Percentiles rank a stretch among this genome's conserved stretches.
phyloP scores from a whole-genome alignment of 2,329 filamentous ascomycete genomes.

The Penicillium frequentans region DNA sequence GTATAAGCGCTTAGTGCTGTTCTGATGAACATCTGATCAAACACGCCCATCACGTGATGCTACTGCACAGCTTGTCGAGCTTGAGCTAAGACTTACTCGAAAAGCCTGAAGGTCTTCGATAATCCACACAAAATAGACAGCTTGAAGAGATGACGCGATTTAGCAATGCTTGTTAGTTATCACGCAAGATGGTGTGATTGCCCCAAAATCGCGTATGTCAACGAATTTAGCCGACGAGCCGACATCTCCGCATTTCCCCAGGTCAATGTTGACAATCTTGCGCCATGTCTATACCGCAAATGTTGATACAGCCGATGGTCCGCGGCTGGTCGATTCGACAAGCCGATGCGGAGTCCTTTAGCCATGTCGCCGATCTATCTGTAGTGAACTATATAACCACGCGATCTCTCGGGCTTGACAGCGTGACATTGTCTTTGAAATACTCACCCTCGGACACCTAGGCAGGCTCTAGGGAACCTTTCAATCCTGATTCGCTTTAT shows the following conservation, averaged over 20 bases:
- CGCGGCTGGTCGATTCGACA: slow-evolving; percentile 11
- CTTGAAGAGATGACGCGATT: background rate
- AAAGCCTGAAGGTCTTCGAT: too few relatives aligned
- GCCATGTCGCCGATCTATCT: background rate
- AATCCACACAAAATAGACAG: too few relatives aligned
- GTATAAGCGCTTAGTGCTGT: too few relatives aligned
- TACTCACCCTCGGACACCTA: background rate
- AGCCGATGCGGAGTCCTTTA: slow-evolving; percentile 5
- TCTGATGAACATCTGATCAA: too few relatives aligned
- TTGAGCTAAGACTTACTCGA: too few relatives aligned
- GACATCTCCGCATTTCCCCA: slow-evolving; percentile 1
- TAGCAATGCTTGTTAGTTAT: background rate
- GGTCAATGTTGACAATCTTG: background rate
- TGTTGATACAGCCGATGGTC: background rate
- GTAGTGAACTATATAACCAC: slow-evolving; percentile 6
- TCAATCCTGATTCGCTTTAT: background rate
- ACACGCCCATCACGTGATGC: too few relatives aligned
- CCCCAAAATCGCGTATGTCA: slow-evolving; percentile 3
- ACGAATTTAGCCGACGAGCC: slow-evolving; percentile 10
- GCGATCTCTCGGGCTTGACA: background rate
- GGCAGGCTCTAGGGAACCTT: background rate
- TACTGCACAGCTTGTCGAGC: too few relatives aligned
- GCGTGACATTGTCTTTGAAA: background rate
- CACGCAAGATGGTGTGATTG: slow-evolving; percentile 8
- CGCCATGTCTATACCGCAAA: background rate